Evolutionary conservation across 192 early-diverging fungal genomes (phyloP).

Genomic region (Coemansia sp.): DNA sequence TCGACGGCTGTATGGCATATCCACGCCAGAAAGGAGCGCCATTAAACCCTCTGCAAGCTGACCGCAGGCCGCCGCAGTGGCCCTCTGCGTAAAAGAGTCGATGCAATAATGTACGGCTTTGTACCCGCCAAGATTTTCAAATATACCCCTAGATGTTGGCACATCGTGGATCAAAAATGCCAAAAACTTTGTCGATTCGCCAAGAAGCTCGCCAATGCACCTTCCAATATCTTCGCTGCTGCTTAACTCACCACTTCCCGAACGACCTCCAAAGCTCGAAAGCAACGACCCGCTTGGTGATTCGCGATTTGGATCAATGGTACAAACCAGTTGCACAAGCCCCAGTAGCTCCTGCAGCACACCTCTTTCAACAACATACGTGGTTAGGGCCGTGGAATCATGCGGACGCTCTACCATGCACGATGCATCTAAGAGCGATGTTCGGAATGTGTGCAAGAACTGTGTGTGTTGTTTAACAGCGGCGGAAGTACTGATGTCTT

Average conservation of each 20-base stretch:
- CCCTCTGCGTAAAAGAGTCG: background rate
- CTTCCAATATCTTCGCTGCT: background rate
- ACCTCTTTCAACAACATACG: conserved; percentile 9
- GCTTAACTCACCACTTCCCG: background rate
- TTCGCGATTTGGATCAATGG: conserved; percentile 4
- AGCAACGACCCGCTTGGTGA: conserved; percentile 1
- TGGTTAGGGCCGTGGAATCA: background rate
- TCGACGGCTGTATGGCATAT: conserved; percentile 8
- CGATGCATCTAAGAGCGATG: conserved; percentile 18
- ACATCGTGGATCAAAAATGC: conserved; percentile 38
- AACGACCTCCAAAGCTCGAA: conserved; percentile 13
- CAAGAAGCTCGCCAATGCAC: conserved; percentile 13
- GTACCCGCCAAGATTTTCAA: conserved; percentile 22
- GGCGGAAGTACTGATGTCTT: conserved; percentile 6
- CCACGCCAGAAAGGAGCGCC: conserved; percentile 30
- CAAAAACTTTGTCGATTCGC: conserved; percentile 26
- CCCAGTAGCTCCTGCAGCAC: conserved; percentile 20
- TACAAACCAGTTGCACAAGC: conserved; percentile 25
- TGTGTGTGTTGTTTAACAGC: conserved; percentile 12
- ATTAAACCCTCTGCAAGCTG: conserved; percentile 27
- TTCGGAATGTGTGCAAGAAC: conserved; percentile 15
- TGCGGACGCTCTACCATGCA: background rate
- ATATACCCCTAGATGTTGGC: background rate
- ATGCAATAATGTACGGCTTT: conserved; percentile 9
- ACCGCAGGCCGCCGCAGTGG: background rate